phyloP scores from a whole-genome alignment of 208 protist genomes.

The Trypanosoma rangeli region DNA sequence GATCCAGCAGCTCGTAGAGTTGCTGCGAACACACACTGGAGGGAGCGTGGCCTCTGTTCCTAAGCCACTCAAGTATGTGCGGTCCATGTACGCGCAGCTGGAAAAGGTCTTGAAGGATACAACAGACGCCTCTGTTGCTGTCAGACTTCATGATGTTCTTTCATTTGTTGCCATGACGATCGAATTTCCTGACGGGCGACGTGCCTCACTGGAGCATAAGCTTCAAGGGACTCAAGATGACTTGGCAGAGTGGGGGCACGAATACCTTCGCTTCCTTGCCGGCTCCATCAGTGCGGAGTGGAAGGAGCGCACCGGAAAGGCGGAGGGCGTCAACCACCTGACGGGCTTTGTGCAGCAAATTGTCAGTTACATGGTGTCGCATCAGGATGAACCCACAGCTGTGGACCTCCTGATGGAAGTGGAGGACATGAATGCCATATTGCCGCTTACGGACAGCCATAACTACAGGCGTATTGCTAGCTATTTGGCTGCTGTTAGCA shows the following conservation, averaged over 20 bases:
- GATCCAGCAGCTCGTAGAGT: conserved; percentile 89
- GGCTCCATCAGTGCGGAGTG: conserved; percentile 95
- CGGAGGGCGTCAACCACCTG: conserved; percentile 79
- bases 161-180: conserved; percentile 98
- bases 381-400: conserved; percentile 97
- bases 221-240: conserved; percentile 93
- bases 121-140: conserved; percentile 49
- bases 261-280: conserved; percentile 97
- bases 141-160: conserved; percentile 96
- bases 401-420: conserved; percentile 98
- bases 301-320: conserved; percentile 53
- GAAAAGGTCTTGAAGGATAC: conserved; percentile 81
- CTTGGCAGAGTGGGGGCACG: conserved; percentile 98
- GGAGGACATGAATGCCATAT: conserved; percentile 90
- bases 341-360: conserved; percentile 92
- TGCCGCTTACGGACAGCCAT: conserved; percentile 89
- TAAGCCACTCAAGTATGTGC: conserved; percentile 99
- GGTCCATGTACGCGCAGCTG: conserved; percentile 93
- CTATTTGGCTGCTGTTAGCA: conserved; percentile 94
- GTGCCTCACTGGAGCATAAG: conserved; percentile 94
- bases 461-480: conserved; percentile 96
- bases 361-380: conserved; percentile 94
- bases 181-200: conserved; percentile 60
- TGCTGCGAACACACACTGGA: conserved; percentile 95
- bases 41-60: conserved; percentile 99